Percentiles rank a stretch among this genome's conserved stretches.
These are phyloP conservation scores for Cordyceps javanica DNA, from an alignment of 2,329 filamentous ascomycete genomes.

Conservation along the genomic window DNA sequence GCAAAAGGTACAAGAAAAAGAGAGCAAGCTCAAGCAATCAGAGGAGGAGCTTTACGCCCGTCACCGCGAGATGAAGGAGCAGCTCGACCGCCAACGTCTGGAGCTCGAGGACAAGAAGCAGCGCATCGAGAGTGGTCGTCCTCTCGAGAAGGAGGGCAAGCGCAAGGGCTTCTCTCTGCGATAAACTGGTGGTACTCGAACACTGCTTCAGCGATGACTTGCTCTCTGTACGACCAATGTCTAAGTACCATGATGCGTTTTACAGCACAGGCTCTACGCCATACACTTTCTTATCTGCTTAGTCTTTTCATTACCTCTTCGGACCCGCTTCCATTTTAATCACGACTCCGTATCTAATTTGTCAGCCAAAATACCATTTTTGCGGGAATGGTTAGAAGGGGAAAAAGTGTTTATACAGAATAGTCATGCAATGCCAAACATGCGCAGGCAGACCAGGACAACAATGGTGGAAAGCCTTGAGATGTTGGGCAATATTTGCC, in stretches of 20 bases:
- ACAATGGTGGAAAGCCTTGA: not conserved
- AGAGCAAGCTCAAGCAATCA: constrained; percentile 98
- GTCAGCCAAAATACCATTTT: constrained; percentile 13
- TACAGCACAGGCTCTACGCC: constrained; percentile 52
- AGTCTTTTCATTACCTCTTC: constrained; percentile 29
- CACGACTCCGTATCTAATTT: constrained; percentile 32
- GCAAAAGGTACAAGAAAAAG: constrained; percentile 98
- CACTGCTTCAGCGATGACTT: constrained; percentile 19
- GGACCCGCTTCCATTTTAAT: constrained; percentile 34
- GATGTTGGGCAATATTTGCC: not conserved
- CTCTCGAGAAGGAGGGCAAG: constrained; percentile 96
- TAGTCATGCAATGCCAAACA: constrained; percentile 13
- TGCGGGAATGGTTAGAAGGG: constrained; percentile 12
- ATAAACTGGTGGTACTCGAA: constrained; percentile 44
- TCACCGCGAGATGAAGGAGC: constrained; percentile 99
- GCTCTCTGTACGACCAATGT: constrained; percentile 44
- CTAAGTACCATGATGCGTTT: constrained; percentile 53
- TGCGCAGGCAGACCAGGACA: constrained; percentile 7
- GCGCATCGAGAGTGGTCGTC: constrained; percentile 89
- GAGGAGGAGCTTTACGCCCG: constrained; percentile 97
- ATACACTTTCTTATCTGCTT: constrained; percentile 43
- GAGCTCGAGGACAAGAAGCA: constrained; percentile 99
- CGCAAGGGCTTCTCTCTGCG: constrained; percentile 99
- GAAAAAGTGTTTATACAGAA: constrained; percentile 14
- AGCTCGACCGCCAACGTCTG: constrained; percentile 87